Evolutionary conservation across 2,329 filamentous ascomycete species (phyloP).

Genomic region (Colletotrichum somersetense): DNA sequence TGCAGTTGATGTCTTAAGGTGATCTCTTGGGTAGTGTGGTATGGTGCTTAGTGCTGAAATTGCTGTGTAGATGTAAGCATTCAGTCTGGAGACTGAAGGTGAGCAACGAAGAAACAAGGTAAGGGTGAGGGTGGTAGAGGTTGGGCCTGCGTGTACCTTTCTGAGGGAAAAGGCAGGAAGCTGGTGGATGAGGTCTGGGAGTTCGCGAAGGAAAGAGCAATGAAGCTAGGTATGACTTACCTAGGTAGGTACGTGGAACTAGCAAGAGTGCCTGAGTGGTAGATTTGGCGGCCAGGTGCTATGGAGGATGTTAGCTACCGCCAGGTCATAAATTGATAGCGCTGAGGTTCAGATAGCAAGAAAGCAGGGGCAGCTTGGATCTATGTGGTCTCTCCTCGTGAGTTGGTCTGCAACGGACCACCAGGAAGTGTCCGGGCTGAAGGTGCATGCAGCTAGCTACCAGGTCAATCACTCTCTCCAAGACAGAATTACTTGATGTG

Average conservation of each 20-base stretch:
- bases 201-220: background rate
- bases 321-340: background rate
- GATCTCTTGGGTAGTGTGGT: background rate
- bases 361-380: background rate
- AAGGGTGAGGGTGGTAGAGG: background rate
- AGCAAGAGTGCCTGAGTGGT: background rate
- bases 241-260: background rate
- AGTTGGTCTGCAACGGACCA: background rate
- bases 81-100: background rate
- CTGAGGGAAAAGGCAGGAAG: slow-evolving; percentile 1
- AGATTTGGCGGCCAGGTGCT: background rate
- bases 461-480: background rate
- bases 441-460: background rate
- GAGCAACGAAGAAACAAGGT: background rate
- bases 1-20: background rate
- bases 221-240: background rate
- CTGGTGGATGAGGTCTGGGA: background rate
- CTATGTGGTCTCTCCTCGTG: background rate
- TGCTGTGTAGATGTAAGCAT: slow-evolving; percentile 10
- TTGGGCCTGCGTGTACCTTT: background rate
- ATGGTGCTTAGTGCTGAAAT: background rate
- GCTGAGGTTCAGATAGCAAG: background rate
- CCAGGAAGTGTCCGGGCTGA: background rate
- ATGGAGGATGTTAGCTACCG: background rate
- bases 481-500: background rate